A percentile compares a stretch with the other conserved stretches of the same genome.
These are phyloP conservation scores for Kalanchoe fedtschenkoi DNA, from an alignment of 164 flowering plant species.

Conservation along the genomic window DNA sequence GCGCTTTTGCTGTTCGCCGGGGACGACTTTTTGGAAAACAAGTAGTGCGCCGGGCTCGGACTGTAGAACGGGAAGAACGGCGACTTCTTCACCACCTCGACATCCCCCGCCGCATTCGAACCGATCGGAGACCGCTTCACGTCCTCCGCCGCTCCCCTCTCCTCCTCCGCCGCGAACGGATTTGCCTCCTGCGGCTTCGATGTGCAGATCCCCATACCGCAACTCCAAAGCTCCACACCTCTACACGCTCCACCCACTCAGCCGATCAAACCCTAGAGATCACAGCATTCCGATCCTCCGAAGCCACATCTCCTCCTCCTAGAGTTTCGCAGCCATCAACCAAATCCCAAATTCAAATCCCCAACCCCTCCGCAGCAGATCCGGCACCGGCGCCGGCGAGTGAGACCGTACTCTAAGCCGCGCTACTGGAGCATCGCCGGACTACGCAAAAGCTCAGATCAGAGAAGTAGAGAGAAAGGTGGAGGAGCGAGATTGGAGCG, in stretches of 20 bases:
- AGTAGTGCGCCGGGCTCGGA: slow-evolving; percentile 39
- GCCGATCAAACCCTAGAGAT: background rate
- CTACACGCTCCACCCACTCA: background rate
- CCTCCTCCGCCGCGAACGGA: slow-evolving; percentile 21
- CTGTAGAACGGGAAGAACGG: slow-evolving; percentile 42
- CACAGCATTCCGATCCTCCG: background rate
- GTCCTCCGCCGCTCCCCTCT: background rate
- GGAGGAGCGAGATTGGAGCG: too few relatives aligned
- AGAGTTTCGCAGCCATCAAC: background rate
- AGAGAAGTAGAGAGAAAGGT: background rate
- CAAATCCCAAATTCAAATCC: background rate
- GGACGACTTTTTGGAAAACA: slow-evolving; percentile 19
- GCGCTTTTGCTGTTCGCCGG: slow-evolving; percentile 16
- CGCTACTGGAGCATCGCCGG: background rate
- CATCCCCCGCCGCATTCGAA: background rate
- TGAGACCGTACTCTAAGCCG: background rate
- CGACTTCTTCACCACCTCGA: slow-evolving; percentile 18
- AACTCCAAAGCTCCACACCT: slow-evolving; percentile 1
- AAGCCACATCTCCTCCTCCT: too few relatives aligned
- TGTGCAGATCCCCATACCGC: slow-evolving; percentile 2
- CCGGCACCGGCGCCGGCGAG: background rate
- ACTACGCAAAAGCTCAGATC: background rate
- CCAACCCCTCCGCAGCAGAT: background rate
- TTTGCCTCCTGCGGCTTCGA: slow-evolving; percentile 15
- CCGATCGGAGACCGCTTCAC: slow-evolving; percentile 4